A percentile compares a stretch with the other conserved stretches of the same genome.
These are phyloP conservation scores for Lyophyllum atratum DNA, from an alignment of 768 basidiomycete genomes.

Conservation along the genomic window DNA sequence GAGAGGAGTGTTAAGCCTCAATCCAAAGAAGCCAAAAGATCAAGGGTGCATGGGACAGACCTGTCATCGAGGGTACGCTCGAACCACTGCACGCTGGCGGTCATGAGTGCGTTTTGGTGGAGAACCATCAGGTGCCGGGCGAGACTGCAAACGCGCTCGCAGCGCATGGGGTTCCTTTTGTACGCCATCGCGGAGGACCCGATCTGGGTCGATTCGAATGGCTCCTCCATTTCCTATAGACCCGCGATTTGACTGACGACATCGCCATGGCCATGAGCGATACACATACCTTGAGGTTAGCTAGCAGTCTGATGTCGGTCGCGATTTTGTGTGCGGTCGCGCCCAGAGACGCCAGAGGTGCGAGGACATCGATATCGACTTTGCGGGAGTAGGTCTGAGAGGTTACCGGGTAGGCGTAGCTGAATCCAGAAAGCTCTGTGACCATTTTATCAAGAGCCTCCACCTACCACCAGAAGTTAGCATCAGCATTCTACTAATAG, in stretches of 20 bases:
- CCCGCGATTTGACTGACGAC: background rate
- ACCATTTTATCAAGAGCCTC: slow-evolving; percentile 87
- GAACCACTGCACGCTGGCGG: slow-evolving; percentile 95
- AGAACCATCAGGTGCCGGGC: slow-evolving; percentile 95
- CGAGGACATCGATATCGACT: slow-evolving; percentile 91
- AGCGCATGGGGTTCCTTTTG: slow-evolving; percentile 99
- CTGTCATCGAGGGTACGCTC: slow-evolving; percentile 97
- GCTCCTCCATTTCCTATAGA: slow-evolving; percentile 90
- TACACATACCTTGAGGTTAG: slow-evolving; percentile 77
- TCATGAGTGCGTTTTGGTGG: slow-evolving; percentile 96
- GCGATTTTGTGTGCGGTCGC: slow-evolving; percentile 98
- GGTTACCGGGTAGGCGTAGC: slow-evolving; percentile 95
- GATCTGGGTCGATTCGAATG: slow-evolving; percentile 98
- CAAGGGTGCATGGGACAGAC: slow-evolving; percentile 33
- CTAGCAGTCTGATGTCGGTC: slow-evolving; percentile 91
- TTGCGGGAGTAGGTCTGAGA: slow-evolving; percentile 99
- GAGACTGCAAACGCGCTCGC: slow-evolving; percentile 94
- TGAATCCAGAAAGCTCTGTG: slow-evolving; percentile 89
- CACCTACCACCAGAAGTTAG: slow-evolving; percentile 48
- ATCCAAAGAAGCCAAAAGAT: background rate
- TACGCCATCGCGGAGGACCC: slow-evolving; percentile 98
- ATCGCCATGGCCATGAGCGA: background rate
- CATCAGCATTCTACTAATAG: background rate
- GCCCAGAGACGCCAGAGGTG: slow-evolving; percentile 86
- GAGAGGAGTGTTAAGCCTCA: background rate